A percentile compares a stretch with the other conserved stretches of the same genome.
phyloP scores from a whole-genome alignment of 2,329 filamentous ascomycete genomes.

The Diplodia sapinea region DNA sequence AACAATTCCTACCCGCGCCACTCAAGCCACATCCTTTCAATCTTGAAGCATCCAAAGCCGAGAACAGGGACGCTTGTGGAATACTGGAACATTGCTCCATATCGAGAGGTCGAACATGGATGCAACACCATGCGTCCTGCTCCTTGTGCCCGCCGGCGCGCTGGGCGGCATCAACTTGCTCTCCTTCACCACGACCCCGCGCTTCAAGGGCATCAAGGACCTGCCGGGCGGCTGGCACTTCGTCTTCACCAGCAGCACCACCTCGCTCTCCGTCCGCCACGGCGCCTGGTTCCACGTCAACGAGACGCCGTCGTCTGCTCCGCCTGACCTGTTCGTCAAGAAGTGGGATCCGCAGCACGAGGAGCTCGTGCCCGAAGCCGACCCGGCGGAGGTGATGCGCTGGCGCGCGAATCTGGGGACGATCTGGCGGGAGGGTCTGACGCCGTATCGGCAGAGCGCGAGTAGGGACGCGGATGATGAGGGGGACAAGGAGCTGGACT shows the following conservation, averaged over 20 bases:
- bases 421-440: conserved; percentile 61
- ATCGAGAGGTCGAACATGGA: not conserved
- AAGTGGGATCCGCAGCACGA: conserved; percentile 60
- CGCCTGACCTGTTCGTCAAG: conserved; percentile 58
- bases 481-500: conserved; percentile 57
- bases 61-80: not conserved
- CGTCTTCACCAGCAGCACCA: conserved; percentile 64
- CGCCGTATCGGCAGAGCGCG: conserved; percentile 54
- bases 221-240: conserved; percentile 66
- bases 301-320: conserved; percentile 37
- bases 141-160: conserved; percentile 54
- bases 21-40: no score
- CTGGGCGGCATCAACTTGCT: conserved; percentile 63
- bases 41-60: not conserved
- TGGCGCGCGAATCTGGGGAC: conserved; percentile 62
- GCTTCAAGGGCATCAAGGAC: conserved; percentile 66
- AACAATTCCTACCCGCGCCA: not conserved
- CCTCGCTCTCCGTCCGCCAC: conserved; percentile 64
- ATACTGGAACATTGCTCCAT: not conserved
- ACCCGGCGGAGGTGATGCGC: conserved; percentile 52
- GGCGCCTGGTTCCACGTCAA: conserved; percentile 66
- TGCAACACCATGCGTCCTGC: conserved; percentile 37
- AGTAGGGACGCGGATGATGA: conserved; percentile 39
- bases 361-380: conserved; percentile 52
- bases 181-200: conserved; percentile 66